Conservation (phyloP, 139 green algal species). For the Chlamydomonas sphaeroides region DNA sequence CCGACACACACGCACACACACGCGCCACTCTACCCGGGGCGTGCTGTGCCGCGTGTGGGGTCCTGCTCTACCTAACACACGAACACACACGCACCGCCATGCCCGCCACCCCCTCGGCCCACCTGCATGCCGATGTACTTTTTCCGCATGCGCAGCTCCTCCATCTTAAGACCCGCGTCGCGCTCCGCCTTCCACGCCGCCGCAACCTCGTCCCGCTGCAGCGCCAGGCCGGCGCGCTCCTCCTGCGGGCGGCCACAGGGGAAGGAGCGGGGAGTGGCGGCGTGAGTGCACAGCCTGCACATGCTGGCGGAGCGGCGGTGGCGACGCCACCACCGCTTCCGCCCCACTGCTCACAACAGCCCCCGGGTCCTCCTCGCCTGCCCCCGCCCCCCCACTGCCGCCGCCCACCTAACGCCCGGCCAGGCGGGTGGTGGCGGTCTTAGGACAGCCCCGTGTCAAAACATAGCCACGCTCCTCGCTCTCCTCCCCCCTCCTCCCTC, state of each 20-base stretch:
- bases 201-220: not conserved
- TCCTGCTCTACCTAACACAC: not conserved
- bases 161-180: conserved; percentile 3
- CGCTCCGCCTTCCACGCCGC: conserved; percentile 24
- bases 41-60: too few relatives aligned
- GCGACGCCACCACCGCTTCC: too few relatives aligned
- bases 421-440: too few relatives aligned
- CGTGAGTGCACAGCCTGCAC: too few relatives aligned
- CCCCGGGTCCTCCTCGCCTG: too few relatives aligned
- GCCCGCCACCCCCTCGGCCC: not conserved
- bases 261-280: not conserved
- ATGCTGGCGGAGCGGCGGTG: too few relatives aligned
- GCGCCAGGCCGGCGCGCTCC: not conserved
- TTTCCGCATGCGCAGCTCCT: conserved; percentile 14
- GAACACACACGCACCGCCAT: not conserved
- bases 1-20: not conserved
- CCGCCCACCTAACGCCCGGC: too few relatives aligned
- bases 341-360: too few relatives aligned
- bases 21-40: too few relatives aligned
- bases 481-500: not conserved
- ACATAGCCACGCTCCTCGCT: too few relatives aligned
- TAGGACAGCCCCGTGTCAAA: too few relatives aligned
- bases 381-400: too few relatives aligned
- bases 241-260: not conserved
- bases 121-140: not conserved